Conservation (phyloP, 2,329 filamentous ascomycete species). For the Talaromyces sp. region DNA sequence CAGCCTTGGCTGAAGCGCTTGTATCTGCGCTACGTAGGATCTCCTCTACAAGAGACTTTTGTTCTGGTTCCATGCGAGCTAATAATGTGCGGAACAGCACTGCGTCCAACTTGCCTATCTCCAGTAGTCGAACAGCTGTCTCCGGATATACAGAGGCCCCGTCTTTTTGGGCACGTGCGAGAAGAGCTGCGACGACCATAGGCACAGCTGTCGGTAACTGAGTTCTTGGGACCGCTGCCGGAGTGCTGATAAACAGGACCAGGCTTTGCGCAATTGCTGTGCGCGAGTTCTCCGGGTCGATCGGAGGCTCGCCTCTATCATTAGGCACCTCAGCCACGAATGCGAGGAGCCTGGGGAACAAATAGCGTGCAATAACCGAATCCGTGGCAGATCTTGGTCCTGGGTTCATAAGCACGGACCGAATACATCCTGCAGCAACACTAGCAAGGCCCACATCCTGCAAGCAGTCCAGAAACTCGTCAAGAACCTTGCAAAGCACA, state of each 20-base stretch:
- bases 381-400: conserved; percentile 58
- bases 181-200: conserved; percentile 69
- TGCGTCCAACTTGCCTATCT: conserved; percentile 73
- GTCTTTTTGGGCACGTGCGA: conserved; percentile 65
- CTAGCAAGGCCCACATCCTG: conserved; percentile 58
- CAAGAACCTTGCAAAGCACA: conserved; percentile 67
- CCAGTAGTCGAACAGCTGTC: conserved; percentile 69
- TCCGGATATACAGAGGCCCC: conserved; percentile 58
- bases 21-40: conserved; percentile 63
- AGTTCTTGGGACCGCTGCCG: conserved; percentile 21
- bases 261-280: conserved; percentile 68
- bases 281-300: conserved; percentile 70
- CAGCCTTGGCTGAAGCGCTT: conserved; percentile 30
- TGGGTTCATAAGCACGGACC: conserved; percentile 70
- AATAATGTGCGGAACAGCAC: conserved; percentile 69
- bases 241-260: conserved; percentile 59
- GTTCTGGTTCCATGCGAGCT: conserved; percentile 61
- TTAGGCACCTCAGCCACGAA: conserved; percentile 57
- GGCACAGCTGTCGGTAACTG: conserved; percentile 55
- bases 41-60: conserved; percentile 73
- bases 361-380: conserved; percentile 65
- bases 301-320: conserved; percentile 55
- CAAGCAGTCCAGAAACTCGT: conserved; percentile 80
- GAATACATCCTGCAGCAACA: conserved; percentile 83
- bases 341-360: conserved; percentile 68